Conservation (phyloP, 306 rosid species). For the Dalbergia cultrata region DNA sequence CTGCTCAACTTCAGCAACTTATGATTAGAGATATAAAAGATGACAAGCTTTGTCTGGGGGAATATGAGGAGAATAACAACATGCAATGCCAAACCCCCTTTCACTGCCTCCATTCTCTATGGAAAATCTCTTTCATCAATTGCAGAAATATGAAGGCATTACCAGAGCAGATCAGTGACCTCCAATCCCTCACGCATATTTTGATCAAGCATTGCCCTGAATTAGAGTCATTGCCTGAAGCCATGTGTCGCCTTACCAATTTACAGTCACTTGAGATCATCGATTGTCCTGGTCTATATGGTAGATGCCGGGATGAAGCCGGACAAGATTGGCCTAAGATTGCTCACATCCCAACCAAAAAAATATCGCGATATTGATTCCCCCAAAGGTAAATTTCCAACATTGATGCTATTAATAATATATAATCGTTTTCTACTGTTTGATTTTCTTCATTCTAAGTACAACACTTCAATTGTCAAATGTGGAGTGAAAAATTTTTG, state of each 20-base stretch:
- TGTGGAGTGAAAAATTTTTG: not conserved
- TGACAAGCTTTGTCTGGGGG: not conserved
- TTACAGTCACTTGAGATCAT: not conserved
- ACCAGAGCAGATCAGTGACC: not conserved
- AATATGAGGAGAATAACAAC: not conserved
- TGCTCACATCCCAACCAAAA: no score
- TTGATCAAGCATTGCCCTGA: fast-evolving
- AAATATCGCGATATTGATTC: no score
- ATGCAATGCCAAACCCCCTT: not conserved
- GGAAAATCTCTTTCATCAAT: not conserved
- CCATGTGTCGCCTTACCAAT: not conserved
- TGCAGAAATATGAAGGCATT: not conserved
- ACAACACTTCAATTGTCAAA: not conserved
- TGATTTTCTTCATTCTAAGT: not conserved
- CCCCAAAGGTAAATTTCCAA: no score
- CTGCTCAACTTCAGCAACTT: not conserved
- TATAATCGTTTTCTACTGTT: no score
- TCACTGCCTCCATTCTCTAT: not conserved
- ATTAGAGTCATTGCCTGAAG: not conserved
- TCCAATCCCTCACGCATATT: not conserved
- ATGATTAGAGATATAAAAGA: no score
- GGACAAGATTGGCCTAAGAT: no score
- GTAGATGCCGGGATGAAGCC: no score
- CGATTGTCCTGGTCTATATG: not conserved
- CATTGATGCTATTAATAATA: no score